Conservation (phyloP, 805 yeast genomes). For the Candida xyloterini region DNA sequence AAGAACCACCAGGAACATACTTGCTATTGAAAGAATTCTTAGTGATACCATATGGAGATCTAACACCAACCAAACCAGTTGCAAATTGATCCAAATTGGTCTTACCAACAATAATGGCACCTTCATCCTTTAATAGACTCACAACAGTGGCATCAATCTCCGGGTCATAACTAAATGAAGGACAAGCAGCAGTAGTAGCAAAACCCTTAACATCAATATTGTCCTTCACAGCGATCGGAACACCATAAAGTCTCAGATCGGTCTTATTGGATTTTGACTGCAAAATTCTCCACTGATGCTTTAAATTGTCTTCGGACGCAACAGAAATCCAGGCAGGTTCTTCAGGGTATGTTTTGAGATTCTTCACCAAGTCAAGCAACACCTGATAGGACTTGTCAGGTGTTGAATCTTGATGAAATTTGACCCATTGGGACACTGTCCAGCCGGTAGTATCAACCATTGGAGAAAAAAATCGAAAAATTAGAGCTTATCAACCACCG, state of each 20-base stretch:
- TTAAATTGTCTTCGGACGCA: conserved; percentile 57
- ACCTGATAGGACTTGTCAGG: conserved; percentile 57
- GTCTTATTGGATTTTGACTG: conserved; percentile 57
- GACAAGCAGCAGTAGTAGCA: conserved; percentile 94
- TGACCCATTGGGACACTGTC: conserved; percentile 77
- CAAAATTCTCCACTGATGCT: conserved; percentile 74
- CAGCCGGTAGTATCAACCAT: conserved; percentile 52
- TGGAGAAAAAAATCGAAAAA: conserved; percentile 5
- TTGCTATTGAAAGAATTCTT: conserved; percentile 70
- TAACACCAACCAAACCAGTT: conserved; percentile 91
- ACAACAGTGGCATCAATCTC: conserved; percentile 74
- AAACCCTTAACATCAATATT: conserved; percentile 85
- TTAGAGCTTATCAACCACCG: neutral
- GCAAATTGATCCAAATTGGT: conserved; percentile 97
- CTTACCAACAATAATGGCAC: conserved; percentile 91
- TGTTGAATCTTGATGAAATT: conserved; percentile 60
- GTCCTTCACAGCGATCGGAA: conserved; percentile 92
- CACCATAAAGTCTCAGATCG: conserved; percentile 78
- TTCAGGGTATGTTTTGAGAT: conserved; percentile 43
- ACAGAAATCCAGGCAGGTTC: conserved; percentile 95
- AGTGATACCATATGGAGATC: conserved; percentile 93
- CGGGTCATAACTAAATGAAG: conserved; percentile 72
- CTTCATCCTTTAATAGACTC: conserved; percentile 69
- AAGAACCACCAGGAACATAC: conserved; percentile 93
- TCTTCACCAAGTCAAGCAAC: conserved; percentile 43